Evolutionary conservation across 2,329 filamentous ascomycete species (phyloP).

Genomic region (Exophiala sp.): DNA sequence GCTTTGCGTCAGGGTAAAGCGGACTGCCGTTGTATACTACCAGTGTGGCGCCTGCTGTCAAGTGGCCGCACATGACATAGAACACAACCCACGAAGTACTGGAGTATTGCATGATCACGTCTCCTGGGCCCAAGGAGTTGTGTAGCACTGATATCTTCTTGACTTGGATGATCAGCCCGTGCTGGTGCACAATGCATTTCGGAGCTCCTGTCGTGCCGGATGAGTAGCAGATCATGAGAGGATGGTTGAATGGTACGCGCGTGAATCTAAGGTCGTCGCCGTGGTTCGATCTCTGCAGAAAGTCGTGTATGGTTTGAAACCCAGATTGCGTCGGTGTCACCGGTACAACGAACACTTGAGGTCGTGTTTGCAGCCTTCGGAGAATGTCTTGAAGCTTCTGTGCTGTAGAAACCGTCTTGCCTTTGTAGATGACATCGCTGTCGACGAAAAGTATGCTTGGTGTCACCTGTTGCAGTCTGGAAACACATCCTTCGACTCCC

Average conservation of each 20-base stretch:
- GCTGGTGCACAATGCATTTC: conserved; percentile 42
- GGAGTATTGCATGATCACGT: conserved; percentile 43
- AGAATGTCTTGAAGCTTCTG: conserved; percentile 9
- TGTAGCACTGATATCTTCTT: conserved; percentile 42
- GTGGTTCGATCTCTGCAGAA: conserved; percentile 31
- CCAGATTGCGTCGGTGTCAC: not conserved
- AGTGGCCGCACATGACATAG: conserved; percentile 40
- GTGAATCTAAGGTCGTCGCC: conserved; percentile 35
- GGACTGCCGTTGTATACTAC: conserved; percentile 42
- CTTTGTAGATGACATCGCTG: conserved; percentile 29
- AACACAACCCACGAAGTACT: conserved; percentile 44
- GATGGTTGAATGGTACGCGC: conserved; percentile 38
- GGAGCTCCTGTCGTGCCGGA: conserved; percentile 40
- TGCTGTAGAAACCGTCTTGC: conserved; percentile 1
- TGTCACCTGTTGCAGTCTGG: conserved; percentile 37
- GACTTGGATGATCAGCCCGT: conserved; percentile 40
- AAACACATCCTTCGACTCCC: conserved; percentile 33
- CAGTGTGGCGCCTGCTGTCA: conserved; percentile 37
- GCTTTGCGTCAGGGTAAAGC: conserved; percentile 35
- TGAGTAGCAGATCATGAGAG: conserved; percentile 41
- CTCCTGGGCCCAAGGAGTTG: conserved; percentile 37
- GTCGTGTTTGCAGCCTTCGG: not conserved
- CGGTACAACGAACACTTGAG: conserved; percentile 1
- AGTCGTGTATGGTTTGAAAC: conserved; percentile 16
- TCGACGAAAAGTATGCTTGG: conserved; percentile 39